Percentiles rank a stretch among this genome's conserved stretches.
These are phyloP conservation scores for Mitragyna speciosa DNA, from an alignment of 257 asterid genomes.

Conservation along the genomic window DNA sequence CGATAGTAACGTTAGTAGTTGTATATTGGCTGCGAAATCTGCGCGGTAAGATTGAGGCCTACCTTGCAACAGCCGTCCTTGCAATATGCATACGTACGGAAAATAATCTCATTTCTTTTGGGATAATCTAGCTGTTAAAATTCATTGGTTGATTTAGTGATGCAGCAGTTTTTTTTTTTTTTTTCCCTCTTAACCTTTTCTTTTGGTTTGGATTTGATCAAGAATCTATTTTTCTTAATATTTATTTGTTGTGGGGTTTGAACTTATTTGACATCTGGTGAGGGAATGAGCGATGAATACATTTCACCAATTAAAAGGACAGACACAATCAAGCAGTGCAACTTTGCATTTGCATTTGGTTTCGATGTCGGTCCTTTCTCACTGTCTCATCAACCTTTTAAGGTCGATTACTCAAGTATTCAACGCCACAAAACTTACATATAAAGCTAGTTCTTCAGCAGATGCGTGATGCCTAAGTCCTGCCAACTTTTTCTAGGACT, in stretches of 20 bases:
- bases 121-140: not conserved
- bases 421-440: constrained; percentile 1
- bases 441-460: not conserved
- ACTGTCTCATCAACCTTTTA: not conserved
- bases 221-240: not conserved
- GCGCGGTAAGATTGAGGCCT: not conserved
- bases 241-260: not conserved
- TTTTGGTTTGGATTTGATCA: not conserved
- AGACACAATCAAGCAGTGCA: not conserved
- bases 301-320: not conserved
- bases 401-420: not conserved
- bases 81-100: not conserved
- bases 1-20: constrained; percentile 11
- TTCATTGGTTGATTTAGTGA: not conserved
- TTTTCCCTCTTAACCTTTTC: not conserved
- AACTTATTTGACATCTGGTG: not conserved
- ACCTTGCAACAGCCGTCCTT: not conserved
- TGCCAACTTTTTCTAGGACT: not conserved
- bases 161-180: too few species aligned
- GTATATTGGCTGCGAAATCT: not conserved
- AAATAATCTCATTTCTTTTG: not conserved
- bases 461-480: not conserved
- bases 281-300: not conserved
- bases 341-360: not conserved
- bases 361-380: not conserved